A percentile compares a stretch with the other conserved stretches of the same genome.
phyloP scores from a whole-genome alignment of 106 monocot genomes.

The Ottelia alismoides region DNA sequence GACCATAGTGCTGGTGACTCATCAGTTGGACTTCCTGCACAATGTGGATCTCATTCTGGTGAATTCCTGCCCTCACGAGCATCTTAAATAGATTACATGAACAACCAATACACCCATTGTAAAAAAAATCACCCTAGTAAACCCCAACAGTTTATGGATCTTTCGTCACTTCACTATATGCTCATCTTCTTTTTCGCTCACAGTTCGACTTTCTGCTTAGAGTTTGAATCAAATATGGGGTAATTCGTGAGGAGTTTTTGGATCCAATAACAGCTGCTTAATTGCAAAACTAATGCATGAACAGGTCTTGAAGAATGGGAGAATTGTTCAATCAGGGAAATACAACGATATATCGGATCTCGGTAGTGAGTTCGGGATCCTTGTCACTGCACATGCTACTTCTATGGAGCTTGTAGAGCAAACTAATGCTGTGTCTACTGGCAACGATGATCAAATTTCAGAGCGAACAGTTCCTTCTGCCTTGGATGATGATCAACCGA shows the following conservation, averaged over 20 bases:
- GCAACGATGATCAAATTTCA: conserved; percentile 6
- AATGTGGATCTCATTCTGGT: conserved; percentile 80
- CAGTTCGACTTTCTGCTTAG: too few species aligned
- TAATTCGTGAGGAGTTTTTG: too few species aligned
- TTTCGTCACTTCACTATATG: too few species aligned
- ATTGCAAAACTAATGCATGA: too few species aligned
- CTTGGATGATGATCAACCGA: conserved; percentile 10
- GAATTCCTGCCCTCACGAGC: too few species aligned
- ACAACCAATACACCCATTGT: too few species aligned
- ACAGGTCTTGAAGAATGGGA: conserved; percentile 79
- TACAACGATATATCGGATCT: conserved; percentile 47
- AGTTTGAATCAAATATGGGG: too few species aligned
- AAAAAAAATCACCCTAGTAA: too few species aligned
- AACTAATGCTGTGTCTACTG: neutral
- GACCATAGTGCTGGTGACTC: conserved; percentile 86
- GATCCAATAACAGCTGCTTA: too few species aligned
- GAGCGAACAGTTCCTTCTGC: conserved; percentile 5
- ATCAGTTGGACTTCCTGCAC: conserved; percentile 92
- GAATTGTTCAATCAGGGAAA: conserved; percentile 72
- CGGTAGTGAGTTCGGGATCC: conserved; percentile 58
- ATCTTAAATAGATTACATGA: too few species aligned
- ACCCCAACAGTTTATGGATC: too few species aligned
- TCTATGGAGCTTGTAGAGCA: conserved; percentile 93
- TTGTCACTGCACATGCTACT: conserved; percentile 79
- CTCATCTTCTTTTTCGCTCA: too few species aligned